These are phyloP conservation scores for Rossbeevera mucosa DNA, from an alignment of 768 basidiomycete genomes.

Conservation along the genomic window DNA sequence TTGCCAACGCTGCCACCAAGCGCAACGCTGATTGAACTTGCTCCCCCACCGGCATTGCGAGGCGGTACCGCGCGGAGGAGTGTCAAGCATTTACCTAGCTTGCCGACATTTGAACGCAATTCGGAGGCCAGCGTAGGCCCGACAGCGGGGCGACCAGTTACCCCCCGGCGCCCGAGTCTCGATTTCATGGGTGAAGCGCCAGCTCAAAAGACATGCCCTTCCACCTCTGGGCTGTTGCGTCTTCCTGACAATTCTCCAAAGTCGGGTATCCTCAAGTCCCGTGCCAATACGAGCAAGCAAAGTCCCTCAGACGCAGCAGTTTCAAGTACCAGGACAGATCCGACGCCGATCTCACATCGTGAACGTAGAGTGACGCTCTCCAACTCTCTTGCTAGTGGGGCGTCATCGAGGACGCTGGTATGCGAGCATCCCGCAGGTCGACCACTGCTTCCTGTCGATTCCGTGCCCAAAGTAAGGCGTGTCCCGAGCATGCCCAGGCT, in stretches of 20 bases:
- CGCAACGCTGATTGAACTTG: slow-evolving; percentile 10
- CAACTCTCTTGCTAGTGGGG: slow-evolving; percentile 4
- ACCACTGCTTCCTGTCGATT: not conserved
- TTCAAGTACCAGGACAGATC: not conserved
- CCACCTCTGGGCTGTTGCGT: not conserved
- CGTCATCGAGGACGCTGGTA: not conserved
- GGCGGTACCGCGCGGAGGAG: slow-evolving; percentile 3
- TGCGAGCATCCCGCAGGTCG: not conserved
- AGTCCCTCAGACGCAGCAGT: not conserved
- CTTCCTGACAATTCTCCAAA: slow-evolving; percentile 12
- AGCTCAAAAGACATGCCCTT: not conserved
- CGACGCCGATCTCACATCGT: slow-evolving; percentile 1
- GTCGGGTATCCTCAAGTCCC: slow-evolving; percentile 16
- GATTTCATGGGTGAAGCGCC: not conserved
- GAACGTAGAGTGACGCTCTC: slow-evolving; percentile 23
- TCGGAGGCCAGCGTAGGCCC: not conserved
- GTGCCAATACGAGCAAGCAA: slow-evolving; percentile 6
- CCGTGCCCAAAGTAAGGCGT: slow-evolving; percentile 6
- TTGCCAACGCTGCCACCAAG: slow-evolving; percentile 18
- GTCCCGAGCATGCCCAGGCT: slow-evolving; percentile 21
- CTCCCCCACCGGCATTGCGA: slow-evolving; percentile 15
- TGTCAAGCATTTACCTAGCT: slow-evolving; percentile 25
- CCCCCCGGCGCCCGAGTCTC: slow-evolving; percentile 15
- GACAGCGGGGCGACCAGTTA: not conserved
- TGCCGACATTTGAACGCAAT: slow-evolving; percentile 14